phyloP scores from a whole-genome alignment of 148 eudicot genomes.

The Salicornia ramosissima region DNA sequence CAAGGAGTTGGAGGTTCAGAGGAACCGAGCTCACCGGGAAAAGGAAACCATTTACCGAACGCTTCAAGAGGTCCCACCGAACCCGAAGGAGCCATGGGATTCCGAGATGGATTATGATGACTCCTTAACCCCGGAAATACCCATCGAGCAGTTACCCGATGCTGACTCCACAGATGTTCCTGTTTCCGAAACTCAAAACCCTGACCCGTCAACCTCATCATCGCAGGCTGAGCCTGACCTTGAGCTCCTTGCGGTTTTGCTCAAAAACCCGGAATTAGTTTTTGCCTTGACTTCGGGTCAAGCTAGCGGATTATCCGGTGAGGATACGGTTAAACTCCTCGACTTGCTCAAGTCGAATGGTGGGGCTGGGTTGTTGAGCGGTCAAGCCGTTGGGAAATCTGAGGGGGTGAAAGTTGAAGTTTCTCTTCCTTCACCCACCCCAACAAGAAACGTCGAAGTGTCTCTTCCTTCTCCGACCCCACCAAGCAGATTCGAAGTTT shows the following conservation, averaged over 20 bases:
- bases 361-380: conserved; percentile 33
- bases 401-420: conserved; percentile 31
- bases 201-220: conserved; percentile 27
- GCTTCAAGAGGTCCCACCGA: conserved; percentile 47
- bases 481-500: conserved; percentile 73
- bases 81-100: conserved; percentile 96
- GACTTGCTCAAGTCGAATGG: conserved; percentile 74
- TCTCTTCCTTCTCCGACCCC: conserved; percentile 98
- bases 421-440: conserved; percentile 44
- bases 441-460: conserved; percentile 37
- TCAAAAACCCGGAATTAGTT: conserved; percentile 84
- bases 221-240: conserved; percentile 62
- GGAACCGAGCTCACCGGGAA: conserved; percentile 63
- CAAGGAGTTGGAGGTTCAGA: conserved; percentile 80
- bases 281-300: conserved; percentile 83
- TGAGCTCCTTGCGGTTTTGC: conserved; percentile 75
- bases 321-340: conserved; percentile 69
- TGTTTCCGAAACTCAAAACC: conserved; percentile 13
- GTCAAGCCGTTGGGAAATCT: conserved; percentile 25
- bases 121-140: conserved; percentile 64
- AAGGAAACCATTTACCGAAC: conserved; percentile 58
- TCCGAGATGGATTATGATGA: conserved; percentile 86
- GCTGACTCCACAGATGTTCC: conserved; percentile 36
- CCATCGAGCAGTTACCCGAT: conserved; percentile 75
- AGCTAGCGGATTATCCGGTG: conserved; percentile 52